These are phyloP conservation scores for Chrysoporthe puriensis DNA, from an alignment of 2,329 filamentous ascomycete species.

Conservation along the genomic window DNA sequence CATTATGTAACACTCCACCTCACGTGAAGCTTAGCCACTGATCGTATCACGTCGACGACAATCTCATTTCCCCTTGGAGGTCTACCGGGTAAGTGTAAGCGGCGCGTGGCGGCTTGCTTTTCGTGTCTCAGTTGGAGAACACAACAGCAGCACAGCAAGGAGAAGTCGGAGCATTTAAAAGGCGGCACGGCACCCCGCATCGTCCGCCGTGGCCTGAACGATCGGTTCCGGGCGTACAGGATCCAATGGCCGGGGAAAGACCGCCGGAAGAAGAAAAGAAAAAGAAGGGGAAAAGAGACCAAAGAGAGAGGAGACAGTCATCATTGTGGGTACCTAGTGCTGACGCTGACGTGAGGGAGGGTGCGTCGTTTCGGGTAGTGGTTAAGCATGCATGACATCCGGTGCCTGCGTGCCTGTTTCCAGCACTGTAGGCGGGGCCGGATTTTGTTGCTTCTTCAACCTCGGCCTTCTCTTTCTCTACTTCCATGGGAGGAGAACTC, in stretches of 20 bases:
- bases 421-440: neutral
- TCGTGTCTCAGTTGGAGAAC: neutral
- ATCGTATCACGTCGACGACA: neutral
- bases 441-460: neutral
- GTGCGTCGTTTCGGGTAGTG: neutral
- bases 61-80: neutral
- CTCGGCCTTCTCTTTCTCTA: neutral
- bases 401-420: neutral
- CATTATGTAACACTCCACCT: neutral
- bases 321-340: neutral
- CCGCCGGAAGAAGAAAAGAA: neutral
- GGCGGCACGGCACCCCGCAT: neutral
- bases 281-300: neutral
- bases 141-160: neutral
- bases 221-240: neutral
- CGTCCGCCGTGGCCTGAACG: neutral
- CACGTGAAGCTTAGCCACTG: neutral
- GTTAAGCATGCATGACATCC: neutral
- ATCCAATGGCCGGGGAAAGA: neutral
- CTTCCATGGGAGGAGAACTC: neutral
- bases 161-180: neutral
- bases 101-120: neutral
- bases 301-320: neutral
- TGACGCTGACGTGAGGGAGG: slow-evolving; percentile 9
- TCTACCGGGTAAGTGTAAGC: neutral